A percentile compares a stretch with the other conserved stretches of the same genome.
Conservation (phyloP, 352 stramenopile species). For the Aphanomyces astaci region DNA sequence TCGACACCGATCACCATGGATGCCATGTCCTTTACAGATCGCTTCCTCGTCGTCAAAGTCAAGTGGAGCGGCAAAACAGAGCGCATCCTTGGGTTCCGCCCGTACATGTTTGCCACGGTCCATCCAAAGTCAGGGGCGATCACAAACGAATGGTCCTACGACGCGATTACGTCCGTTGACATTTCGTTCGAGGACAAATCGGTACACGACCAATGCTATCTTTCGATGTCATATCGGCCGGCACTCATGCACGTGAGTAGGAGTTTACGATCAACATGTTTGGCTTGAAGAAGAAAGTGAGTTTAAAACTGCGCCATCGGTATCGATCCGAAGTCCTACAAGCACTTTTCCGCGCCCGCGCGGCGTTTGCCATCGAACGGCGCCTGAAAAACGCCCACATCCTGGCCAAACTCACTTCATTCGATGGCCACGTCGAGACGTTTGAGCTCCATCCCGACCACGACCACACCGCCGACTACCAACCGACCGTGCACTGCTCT, state of each 20-base stretch:
- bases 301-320: constrained; percentile 1
- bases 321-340: constrained; percentile 12
- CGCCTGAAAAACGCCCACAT: not conserved
- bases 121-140: constrained; percentile 10
- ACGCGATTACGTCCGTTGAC: constrained; percentile 9
- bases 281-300: constrained; percentile 13
- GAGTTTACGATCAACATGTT: constrained; percentile 22
- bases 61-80: constrained; percentile 17
- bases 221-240: not conserved
- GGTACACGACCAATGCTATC: not conserved
- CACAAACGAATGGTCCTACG: constrained; percentile 20
- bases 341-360: not conserved
- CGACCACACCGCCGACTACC: not conserved
- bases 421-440: constrained; percentile 9
- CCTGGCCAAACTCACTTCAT: constrained; percentile 15
- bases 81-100: constrained; percentile 3
- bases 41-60: constrained; percentile 13
- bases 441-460: not conserved
- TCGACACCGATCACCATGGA: not conserved
- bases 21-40: not conserved
- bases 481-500: not conserved
- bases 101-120: constrained; percentile 14
- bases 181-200: constrained; percentile 14
- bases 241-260: not conserved
- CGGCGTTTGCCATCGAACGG: constrained; percentile 4